Percentiles rank a stretch among this genome's conserved stretches.
Conservation (phyloP, 1,284 basidiomycete species). For the Mycosarcoma mackinlayi region DNA sequence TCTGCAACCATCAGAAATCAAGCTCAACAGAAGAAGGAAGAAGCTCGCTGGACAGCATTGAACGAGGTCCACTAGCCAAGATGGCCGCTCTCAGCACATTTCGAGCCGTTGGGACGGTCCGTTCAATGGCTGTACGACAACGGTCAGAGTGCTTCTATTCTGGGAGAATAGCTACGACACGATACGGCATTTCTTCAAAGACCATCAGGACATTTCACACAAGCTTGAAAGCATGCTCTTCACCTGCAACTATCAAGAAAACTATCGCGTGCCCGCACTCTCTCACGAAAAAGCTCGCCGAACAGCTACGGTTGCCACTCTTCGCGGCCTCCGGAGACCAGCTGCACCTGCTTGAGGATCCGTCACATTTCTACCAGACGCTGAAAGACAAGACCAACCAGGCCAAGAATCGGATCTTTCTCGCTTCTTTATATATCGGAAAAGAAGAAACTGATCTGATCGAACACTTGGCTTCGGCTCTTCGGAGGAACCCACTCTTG, state of each 20-base stretch:
- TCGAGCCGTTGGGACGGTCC: background rate
- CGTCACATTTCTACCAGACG: slow-evolving; percentile 43
- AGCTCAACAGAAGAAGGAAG: no score
- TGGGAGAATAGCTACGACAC: background rate
- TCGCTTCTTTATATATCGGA: slow-evolving; percentile 62
- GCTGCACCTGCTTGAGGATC: slow-evolving; percentile 37
- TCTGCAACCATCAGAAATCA: no score
- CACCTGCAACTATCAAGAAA: no score
- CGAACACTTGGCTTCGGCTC: slow-evolving; percentile 38
- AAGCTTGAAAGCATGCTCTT: background rate
- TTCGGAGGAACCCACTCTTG: slow-evolving; percentile 73
- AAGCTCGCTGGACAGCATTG: background rate
- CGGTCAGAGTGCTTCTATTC: background rate
- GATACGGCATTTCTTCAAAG: background rate
- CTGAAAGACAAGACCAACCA: slow-evolving; percentile 34
- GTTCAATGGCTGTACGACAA: background rate
- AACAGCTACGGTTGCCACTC: slow-evolving; percentile 28
- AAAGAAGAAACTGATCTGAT: slow-evolving; percentile 59
- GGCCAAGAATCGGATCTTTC: slow-evolving; percentile 55
- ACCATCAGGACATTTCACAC: background rate
- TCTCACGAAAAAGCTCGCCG: slow-evolving; percentile 25
- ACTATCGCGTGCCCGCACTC: no score
- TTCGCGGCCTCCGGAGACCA: slow-evolving; percentile 42
- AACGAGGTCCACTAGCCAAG: background rate
- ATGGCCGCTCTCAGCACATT: background rate